These are phyloP conservation scores for Saprolegnia parasitica DNA, from an alignment of 352 stramenopile species.

Conservation along the genomic window DNA sequence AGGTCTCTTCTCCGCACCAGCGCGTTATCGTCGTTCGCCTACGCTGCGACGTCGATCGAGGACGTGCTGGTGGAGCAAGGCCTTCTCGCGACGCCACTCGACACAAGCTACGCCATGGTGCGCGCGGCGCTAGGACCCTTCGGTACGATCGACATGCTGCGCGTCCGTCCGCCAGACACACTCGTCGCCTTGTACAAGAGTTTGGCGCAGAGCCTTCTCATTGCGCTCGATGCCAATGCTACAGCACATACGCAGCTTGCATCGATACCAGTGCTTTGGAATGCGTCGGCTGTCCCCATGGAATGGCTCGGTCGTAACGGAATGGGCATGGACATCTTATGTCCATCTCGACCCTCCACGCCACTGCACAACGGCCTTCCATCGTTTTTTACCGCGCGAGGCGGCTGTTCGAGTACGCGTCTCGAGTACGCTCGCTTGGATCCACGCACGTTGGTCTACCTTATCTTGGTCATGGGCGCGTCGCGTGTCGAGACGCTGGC, in stretches of 20 bases:
- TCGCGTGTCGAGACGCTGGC: not conserved
- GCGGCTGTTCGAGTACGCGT: not conserved
- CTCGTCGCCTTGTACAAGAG: not conserved
- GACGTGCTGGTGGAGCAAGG: not conserved
- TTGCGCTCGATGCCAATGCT: not conserved
- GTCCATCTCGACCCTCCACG: not conserved
- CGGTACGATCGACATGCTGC: conserved; percentile 1
- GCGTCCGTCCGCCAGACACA: not conserved
- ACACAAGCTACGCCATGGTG: not conserved
- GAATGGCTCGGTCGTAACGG: not conserved
- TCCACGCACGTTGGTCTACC: not conserved
- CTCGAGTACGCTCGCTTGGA: not conserved
- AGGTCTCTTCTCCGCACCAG: conserved; percentile 7
- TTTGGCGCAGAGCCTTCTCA: not conserved
- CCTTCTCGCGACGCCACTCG: not conserved
- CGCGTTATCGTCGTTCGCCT: conserved; percentile 12
- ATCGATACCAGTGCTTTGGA: not conserved
- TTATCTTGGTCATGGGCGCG: not conserved
- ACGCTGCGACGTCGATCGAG: not conserved
- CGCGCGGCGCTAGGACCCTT: not conserved
- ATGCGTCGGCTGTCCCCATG: not conserved
- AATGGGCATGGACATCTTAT: not conserved
- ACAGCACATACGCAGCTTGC: not conserved
- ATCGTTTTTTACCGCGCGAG: not conserved
- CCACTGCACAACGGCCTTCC: not conserved